Conservation (phyloP, 805 yeast genomes). For the Yarrowia sp. region DNA sequence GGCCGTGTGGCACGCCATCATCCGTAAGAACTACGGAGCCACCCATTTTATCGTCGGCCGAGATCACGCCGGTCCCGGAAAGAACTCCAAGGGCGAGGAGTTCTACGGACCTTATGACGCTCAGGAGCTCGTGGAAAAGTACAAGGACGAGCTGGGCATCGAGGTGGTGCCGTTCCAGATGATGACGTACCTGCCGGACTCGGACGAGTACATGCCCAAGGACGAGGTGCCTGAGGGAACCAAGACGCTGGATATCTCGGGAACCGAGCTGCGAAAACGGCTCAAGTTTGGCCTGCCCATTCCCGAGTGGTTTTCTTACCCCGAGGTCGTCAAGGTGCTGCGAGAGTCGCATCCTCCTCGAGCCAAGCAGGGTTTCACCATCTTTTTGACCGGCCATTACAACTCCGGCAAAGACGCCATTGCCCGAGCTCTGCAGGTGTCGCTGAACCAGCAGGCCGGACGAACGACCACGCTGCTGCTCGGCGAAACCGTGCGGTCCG, state of each 20-base stretch:
- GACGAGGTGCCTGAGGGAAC: slow-evolving; percentile 84
- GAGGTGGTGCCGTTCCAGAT: slow-evolving; percentile 95
- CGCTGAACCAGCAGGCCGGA: slow-evolving; percentile 88
- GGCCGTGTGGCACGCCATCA: slow-evolving; percentile 98
- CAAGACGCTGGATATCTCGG: slow-evolving; percentile 88
- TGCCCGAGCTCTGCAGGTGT: slow-evolving; percentile 84
- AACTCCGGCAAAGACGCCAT: slow-evolving; percentile 68
- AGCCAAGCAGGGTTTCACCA: slow-evolving; percentile 83
- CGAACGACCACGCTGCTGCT: slow-evolving; percentile 73
- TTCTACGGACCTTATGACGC: slow-evolving; percentile 98
- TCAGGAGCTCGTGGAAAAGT: slow-evolving; percentile 81
- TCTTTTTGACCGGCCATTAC: slow-evolving; percentile 67
- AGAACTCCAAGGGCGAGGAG: slow-evolving; percentile 85
- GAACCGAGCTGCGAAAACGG: slow-evolving; percentile 90
- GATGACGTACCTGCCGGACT: slow-evolving; percentile 96
- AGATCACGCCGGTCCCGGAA: slow-evolving; percentile 98
- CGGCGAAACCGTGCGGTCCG: slow-evolving; percentile 54
- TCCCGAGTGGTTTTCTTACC: slow-evolving; percentile 97
- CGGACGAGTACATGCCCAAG: slow-evolving; percentile 92
- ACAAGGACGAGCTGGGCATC: slow-evolving; percentile 79
- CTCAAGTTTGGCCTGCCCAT: slow-evolving; percentile 85
- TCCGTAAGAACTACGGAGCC: slow-evolving; percentile 95
- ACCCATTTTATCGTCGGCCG: slow-evolving; percentile 97
- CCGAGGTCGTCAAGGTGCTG: slow-evolving; percentile 90
- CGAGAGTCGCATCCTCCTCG: slow-evolving; percentile 95